Evolutionary conservation across 768 basidiomycete genomes (phyloP), one percentile per base, ranked within the genome.

Genomic region (Pleurotus ostreatus): DNA sequence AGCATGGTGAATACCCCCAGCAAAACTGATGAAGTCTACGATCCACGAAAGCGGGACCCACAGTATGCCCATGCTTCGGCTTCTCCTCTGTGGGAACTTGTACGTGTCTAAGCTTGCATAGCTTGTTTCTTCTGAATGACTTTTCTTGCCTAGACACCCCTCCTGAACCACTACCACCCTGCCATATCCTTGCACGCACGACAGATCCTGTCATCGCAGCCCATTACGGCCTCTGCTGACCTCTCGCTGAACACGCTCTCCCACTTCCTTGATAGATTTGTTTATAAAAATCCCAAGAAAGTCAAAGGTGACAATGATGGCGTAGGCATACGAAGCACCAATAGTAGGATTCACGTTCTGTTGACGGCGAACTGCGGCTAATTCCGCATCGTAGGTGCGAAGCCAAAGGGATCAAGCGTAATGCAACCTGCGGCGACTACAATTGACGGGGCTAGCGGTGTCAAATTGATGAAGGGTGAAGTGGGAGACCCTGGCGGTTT

Each of bases 181-280:
- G 83, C 95, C 0, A 76, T 98, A 39, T 83, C 91, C 0, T 82
- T 96, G 1, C 92, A 94, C 62, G 89, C 94, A 0, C 81, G 80
- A 5, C 92, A 97, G 66, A 81, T 99, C 9, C 80, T 98, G 48
- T 65, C 75, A 1, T 81, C 79, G 6, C 78, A 86, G 47, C 86
- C 88, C 0, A 73, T 98, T 9, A 92, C 92, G 0, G 88, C 90
- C 8, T 56, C 55, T 13, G 26, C 55, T 0, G 95, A 98, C 65
- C 87, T 99, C 47, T 86, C 91, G 8, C 85, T 94, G 56, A 94
- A 97, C 73, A 95, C 94, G 0, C 82, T 98, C 20, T 87, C 91
- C 0, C 92, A 94, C 64, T 98, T 99, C 82, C 81, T 98, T 40
- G 97, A 98, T 67, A 84, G 95, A 2, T 98, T 98, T 73, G 92